Evolutionary conservation across 257 asterid species (phyloP).

Genomic region (Coffea eugenioides): DNA sequence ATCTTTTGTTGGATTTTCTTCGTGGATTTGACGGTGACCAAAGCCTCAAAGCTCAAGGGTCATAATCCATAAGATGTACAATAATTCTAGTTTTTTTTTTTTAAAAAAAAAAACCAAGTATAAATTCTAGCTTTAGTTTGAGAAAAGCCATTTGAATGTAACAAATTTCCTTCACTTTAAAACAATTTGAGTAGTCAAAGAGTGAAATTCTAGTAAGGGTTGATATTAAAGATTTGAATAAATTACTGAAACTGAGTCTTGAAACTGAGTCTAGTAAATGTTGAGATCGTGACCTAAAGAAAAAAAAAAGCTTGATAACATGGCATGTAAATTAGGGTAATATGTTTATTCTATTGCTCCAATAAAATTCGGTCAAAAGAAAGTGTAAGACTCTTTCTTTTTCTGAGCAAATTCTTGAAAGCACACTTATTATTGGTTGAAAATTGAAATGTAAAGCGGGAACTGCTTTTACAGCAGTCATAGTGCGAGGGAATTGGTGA

Average conservation of each 20-base stretch:
- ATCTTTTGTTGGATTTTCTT: not conserved
- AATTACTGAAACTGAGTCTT: not conserved
- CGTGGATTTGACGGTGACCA: not conserved
- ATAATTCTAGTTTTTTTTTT: too few relatives aligned
- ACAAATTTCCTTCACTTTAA: not conserved
- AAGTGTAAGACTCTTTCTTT: not conserved
- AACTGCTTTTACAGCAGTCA: not conserved
- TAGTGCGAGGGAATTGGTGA: not conserved
- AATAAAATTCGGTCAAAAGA: constrained; percentile 3
- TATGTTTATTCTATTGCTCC: not conserved
- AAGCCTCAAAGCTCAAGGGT: not conserved
- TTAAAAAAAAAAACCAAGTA: too few relatives aligned
- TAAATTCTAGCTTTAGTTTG: not conserved
- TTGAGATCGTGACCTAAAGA: too few relatives aligned
- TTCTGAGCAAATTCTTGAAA: not conserved
- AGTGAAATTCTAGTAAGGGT: not conserved
- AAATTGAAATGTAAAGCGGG: not conserved
- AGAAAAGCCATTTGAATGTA: not conserved
- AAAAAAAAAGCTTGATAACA: too few relatives aligned
- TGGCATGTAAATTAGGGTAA: not conserved
- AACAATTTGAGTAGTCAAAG: not conserved
- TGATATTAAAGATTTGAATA: not conserved
- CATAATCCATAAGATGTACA: not conserved
- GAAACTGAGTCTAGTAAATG: too few relatives aligned
- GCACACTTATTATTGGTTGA: not conserved